Conservation (phyloP, 306 rosid genomes). For the Citrullus mucosospermus region DNA sequence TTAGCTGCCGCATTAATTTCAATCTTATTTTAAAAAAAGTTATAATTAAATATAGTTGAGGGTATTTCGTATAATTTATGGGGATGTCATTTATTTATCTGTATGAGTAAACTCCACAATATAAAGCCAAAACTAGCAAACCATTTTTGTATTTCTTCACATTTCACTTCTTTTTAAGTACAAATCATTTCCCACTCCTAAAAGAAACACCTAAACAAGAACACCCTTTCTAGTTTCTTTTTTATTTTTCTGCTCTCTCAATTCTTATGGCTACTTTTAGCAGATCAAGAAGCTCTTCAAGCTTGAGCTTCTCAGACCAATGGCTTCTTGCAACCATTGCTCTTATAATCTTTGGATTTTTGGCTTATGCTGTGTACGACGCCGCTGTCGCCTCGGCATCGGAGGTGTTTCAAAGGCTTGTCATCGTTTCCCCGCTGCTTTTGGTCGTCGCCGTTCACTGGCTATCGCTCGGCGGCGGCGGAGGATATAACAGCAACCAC, state of each 20-base stretch:
- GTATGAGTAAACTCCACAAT: background rate
- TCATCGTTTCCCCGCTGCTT: background rate
- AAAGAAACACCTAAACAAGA: background rate
- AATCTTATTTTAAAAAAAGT: no score
- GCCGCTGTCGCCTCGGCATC: background rate
- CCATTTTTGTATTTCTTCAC: background rate
- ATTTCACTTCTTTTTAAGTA: background rate
- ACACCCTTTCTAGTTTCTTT: background rate
- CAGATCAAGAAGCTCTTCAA: background rate
- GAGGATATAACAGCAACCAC: background rate
- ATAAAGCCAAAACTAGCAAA: background rate
- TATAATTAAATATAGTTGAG: no score
- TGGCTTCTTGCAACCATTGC: constrained; percentile 2
- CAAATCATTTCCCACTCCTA: background rate
- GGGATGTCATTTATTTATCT: background rate
- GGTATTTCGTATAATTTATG: background rate
- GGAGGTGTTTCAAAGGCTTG: background rate
- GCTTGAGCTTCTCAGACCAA: background rate
- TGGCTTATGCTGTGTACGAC: background rate
- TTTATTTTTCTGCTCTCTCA: no score
- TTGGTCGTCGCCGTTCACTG: background rate
- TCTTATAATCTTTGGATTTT: background rate
- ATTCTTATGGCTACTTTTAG: background rate
- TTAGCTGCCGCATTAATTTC: no score
- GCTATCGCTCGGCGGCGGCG: background rate